Percentiles rank a stretch among this genome's conserved stretches.
These are phyloP conservation scores for Astrothelium subdiscretum DNA, from an alignment of 495 filamentous ascomycete species.

Conservation along the genomic window DNA sequence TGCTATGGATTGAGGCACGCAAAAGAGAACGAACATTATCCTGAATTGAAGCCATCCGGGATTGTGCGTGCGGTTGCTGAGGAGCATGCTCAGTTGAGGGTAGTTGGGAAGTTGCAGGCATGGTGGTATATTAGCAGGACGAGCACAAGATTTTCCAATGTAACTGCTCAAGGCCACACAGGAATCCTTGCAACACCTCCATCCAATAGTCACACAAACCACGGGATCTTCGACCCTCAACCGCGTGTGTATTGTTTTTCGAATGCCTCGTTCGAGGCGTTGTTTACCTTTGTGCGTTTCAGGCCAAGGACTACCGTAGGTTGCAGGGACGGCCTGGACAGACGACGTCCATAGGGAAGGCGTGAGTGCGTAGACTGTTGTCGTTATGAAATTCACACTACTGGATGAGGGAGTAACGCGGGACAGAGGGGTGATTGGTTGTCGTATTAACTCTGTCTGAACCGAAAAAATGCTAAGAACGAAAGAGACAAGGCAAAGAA, in stretches of 20 bases:
- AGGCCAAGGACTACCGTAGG: not conserved
- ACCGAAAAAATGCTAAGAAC: not conserved
- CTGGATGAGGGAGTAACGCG: not conserved
- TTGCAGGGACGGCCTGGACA: not conserved
- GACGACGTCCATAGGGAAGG: not conserved
- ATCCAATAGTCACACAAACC: not conserved
- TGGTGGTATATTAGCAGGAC: not conserved
- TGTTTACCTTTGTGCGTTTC: conserved; percentile 1
- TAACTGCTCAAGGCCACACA: not conserved
- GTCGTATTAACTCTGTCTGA: not conserved
- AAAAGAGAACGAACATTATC: not conserved
- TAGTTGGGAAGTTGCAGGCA: not conserved
- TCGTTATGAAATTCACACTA: not conserved
- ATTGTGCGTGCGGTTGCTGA: not conserved
- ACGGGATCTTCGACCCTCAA: not conserved
- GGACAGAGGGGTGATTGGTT: not conserved
- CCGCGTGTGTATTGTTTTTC: not conserved
- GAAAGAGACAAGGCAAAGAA: not conserved
- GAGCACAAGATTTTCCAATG: not conserved
- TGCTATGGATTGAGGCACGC: not conserved
- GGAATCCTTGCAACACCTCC: not conserved
- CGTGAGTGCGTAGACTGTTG: not conserved
- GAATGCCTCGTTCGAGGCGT: not conserved
- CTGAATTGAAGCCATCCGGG: not conserved
- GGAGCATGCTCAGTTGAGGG: not conserved